These are phyloP conservation scores for Vanrija sp. DNA, from an alignment of 1,284 basidiomycete species.

Conservation along the genomic window DNA sequence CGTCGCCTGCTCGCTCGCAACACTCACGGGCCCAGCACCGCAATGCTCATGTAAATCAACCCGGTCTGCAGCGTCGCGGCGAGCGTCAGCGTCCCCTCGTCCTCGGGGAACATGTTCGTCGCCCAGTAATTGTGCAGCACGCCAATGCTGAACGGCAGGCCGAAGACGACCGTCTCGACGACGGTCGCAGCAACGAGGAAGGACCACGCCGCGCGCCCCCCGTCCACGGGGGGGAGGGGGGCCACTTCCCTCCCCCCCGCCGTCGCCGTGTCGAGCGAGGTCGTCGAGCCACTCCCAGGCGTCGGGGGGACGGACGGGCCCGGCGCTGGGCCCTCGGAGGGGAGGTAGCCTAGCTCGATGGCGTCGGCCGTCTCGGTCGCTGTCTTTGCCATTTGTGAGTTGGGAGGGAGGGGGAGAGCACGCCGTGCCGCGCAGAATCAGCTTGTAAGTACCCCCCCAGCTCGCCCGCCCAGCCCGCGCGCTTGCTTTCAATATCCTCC, in stretches of 20 bases:
- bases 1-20: too few species aligned
- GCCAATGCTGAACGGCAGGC: slow-evolving; percentile 44
- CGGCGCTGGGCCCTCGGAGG: background rate
- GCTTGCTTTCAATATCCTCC: too few species aligned
- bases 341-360: background rate
- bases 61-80: slow-evolving; percentile 43
- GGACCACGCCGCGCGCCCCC: slow-evolving; percentile 39
- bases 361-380: too few species aligned
- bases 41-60: slow-evolving; percentile 35
- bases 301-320: slow-evolving; percentile 1
- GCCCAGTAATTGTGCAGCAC: slow-evolving; percentile 46
- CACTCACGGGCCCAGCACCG: slow-evolving; percentile 35
- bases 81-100: slow-evolving; percentile 18
- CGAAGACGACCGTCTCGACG: slow-evolving; percentile 44
- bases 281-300: background rate
- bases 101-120: slow-evolving; percentile 29
- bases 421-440: too few species aligned
- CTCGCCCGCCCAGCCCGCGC: too few species aligned
- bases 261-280: too few species aligned
- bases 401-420: too few species aligned
- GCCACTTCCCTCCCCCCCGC: background rate
- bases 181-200: slow-evolving; percentile 42
- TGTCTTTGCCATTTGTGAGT: too few species aligned
- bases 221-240: slow-evolving; percentile 42
- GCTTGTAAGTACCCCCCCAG: too few species aligned